These are phyloP conservation scores for Guadua angustifolia DNA, from an alignment of 176 grass and related monocot species.

Conservation along the genomic window DNA sequence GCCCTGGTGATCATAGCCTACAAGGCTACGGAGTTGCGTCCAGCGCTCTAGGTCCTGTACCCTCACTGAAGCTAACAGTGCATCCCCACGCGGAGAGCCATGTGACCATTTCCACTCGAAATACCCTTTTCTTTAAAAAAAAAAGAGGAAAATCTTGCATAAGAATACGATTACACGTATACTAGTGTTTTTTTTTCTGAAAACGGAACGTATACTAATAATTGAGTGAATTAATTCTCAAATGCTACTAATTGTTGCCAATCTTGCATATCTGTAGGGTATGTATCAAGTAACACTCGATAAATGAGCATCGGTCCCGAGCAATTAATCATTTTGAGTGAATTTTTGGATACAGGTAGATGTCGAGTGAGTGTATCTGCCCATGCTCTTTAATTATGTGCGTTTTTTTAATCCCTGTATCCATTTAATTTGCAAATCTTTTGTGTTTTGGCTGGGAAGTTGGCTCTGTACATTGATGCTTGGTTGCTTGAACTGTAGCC, in stretches of 20 bases:
- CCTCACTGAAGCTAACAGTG: neutral
- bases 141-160: neutral
- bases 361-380: neutral
- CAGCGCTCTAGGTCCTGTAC: neutral
- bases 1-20: slow-evolving; percentile 3
- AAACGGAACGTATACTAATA: neutral
- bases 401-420: neutral
- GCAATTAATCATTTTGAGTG: neutral
- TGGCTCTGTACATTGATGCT: slow-evolving; percentile 23
- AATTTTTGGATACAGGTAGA: neutral
- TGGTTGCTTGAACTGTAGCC: neutral
- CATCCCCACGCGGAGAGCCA: slow-evolving; percentile 30
- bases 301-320: neutral
- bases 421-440: neutral
- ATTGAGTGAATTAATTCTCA: neutral
- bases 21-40: neutral
- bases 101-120: neutral
- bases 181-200: too few species aligned
- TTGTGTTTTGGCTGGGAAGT: neutral
- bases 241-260: neutral
- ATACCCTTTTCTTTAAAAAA: neutral
- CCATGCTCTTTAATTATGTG: neutral
- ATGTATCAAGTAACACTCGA: neutral
- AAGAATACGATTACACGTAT: neutral
- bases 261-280: slow-evolving; percentile 3